These are phyloP conservation scores for Mrakia frigida DNA, from an alignment of 768 basidiomycete species.

Conservation along the genomic window DNA sequence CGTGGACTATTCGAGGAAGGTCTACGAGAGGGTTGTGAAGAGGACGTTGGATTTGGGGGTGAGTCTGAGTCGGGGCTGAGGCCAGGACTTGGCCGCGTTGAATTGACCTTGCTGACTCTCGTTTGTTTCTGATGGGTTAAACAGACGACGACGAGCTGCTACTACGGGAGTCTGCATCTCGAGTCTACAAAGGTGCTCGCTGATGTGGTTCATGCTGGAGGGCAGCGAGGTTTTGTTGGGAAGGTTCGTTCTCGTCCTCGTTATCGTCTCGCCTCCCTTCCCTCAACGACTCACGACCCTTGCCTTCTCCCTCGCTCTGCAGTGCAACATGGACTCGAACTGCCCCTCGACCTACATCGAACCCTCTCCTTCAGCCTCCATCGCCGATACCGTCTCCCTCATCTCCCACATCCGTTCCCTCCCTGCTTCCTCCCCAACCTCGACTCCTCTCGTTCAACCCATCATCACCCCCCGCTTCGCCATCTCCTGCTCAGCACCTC, in stretches of 20 bases:
- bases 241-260: conserved; percentile 49
- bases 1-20: conserved; percentile 59
- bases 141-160: conserved; percentile 85
- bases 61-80: conserved; percentile 40
- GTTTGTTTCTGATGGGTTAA: not conserved
- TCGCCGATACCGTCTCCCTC: conserved; percentile 59
- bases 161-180: conserved; percentile 63
- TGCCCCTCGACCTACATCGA: conserved; percentile 66
- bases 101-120: conserved; percentile 21
- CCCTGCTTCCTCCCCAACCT: conserved; percentile 17
- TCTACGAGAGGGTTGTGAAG: conserved; percentile 67
- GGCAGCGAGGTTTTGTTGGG: conserved; percentile 81
- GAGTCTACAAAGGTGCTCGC: conserved; percentile 77
- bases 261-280: not conserved
- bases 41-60: conserved; percentile 71
- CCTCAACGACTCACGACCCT: not conserved
- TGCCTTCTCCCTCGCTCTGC: not conserved
- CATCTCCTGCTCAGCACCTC: conserved; percentile 71
- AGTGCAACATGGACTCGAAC: conserved; percentile 86
- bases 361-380: conserved; percentile 55
- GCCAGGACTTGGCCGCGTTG: too few species aligned
- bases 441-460: conserved; percentile 63
- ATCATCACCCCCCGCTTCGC: conserved; percentile 96
- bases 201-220: conserved; percentile 60
- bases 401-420: conserved; percentile 65